Conservation (phyloP, 208 protist species). For the Lotmaria passim region DNA sequence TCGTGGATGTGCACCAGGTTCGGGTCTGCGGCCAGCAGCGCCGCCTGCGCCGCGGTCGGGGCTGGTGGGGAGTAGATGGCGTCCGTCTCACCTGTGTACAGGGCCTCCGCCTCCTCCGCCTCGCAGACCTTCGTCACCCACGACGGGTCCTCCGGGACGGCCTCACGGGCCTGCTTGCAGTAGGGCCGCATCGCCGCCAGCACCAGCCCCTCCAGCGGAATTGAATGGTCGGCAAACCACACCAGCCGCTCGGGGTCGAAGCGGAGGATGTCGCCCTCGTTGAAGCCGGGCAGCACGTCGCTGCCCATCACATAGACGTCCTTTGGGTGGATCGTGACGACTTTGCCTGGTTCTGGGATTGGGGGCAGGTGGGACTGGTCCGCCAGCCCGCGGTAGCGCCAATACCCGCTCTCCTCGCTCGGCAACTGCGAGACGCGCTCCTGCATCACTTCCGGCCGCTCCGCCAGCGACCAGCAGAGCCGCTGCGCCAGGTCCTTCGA, state of each 20-base stretch:
- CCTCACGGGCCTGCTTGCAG: conserved; percentile 76
- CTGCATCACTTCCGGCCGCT: conserved; percentile 69
- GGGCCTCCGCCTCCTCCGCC: conserved; percentile 15
- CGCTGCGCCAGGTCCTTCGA: conserved; percentile 64
- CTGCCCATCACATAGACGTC: conserved; percentile 88
- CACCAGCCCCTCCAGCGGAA: conserved; percentile 79
- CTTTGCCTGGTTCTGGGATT: conserved; percentile 33
- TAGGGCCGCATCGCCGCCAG: conserved; percentile 79
- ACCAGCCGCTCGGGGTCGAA: conserved; percentile 51
- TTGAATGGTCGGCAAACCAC: conserved; percentile 72
- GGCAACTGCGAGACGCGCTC: conserved; percentile 59
- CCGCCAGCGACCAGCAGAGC: conserved; percentile 74
- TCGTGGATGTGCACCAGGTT: conserved; percentile 56
- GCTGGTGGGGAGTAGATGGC: conserved; percentile 28
- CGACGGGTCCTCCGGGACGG: conserved; percentile 49
- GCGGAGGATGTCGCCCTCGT: conserved; percentile 82
- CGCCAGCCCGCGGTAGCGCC: conserved; percentile 82
- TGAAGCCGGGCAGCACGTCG: conserved; percentile 76
- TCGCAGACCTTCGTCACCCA: conserved; percentile 57
- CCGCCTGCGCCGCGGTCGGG: conserved; percentile 31
- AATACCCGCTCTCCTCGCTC: conserved; percentile 59
- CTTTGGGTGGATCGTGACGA: conserved; percentile 45
- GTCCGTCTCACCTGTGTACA: conserved; percentile 23
- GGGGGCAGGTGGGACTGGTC: conserved; percentile 62
- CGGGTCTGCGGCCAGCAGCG: conserved; percentile 21